Base-by-base conservation (phyloP, 768 basidiomycete genomes). In the Boletellus ananiceps region DNA sequence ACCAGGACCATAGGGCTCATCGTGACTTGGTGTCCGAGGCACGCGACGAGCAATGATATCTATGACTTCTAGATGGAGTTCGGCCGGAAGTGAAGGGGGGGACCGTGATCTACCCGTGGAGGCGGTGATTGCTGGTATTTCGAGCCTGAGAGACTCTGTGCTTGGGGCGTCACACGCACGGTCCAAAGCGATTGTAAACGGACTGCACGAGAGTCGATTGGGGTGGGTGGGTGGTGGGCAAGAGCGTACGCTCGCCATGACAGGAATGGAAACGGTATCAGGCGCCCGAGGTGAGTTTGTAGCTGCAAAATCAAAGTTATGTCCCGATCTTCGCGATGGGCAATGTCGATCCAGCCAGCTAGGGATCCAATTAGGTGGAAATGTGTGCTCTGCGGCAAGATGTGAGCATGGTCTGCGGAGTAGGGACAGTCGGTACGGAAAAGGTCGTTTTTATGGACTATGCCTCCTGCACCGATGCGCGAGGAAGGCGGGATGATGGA, bases 31-130 rank as follows among this genome's bases (percentile, higher is more conserved):
- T 0, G 46, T 49, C 39, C 18, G 43, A 29, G 55, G 51, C 19
- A 62, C 49, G 29, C 52, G 54, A 45, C 33, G 36, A 18, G 60
- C 54, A n/a, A 66, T 46, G 40, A 49, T 44, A 23, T 68, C 62
- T 34, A 66, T 63, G 49, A 66, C 58, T 33, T 58, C 55, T 35
- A 69, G 58, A 27, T 69, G 62, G 33, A 66, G 53, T 50, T 69
- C 67, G 19, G 63, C 54, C 14, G 65, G 65, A 31, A 66, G 55
- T 15, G 57, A 49, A 29, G 58, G 60, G 44, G 41, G 51, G 4
- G 40, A 8, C 4, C 40, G 54, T 44, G 49, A 46, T 54, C 49
- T 46, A 8, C 32, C 21, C 14, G 43, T 25, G 32, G 38, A 36
- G 48, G 57, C 13, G 21, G 50, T 42, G 37, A 45, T 12, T 19